These are phyloP conservation scores for Aegilops bicornis DNA, from an alignment of 176 grass and related monocot species.

Conservation along the genomic window DNA sequence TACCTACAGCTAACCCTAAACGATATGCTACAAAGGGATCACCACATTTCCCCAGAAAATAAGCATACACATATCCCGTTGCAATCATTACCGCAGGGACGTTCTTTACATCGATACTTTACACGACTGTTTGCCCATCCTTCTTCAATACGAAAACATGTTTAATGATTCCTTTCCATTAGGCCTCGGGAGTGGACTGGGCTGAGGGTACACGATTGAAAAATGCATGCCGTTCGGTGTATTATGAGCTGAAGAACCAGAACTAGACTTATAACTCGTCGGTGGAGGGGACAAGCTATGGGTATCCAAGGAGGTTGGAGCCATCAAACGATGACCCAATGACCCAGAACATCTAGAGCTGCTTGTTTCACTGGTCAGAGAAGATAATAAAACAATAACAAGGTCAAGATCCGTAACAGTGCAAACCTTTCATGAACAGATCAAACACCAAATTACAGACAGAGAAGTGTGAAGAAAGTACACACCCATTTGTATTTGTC, in stretches of 20 bases:
- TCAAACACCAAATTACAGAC: neutral
- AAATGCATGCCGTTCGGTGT: constrained; percentile 38
- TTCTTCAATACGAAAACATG: constrained; percentile 27
- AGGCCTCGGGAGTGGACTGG: constrained; percentile 46
- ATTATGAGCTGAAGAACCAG: constrained; percentile 43
- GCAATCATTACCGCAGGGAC: neutral
- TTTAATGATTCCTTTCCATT: constrained; percentile 48
- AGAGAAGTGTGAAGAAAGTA: constrained; percentile 9
- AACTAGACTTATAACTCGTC: constrained; percentile 31
- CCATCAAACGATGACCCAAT: constrained; percentile 33
- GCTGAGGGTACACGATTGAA: constrained; percentile 25
- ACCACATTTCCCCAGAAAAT: constrained; percentile 15
- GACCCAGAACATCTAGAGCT: constrained; percentile 41
- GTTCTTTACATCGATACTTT: constrained; percentile 23
- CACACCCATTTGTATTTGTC: constrained; percentile 42
- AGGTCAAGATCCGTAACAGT: neutral
- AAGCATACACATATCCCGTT: constrained; percentile 24
- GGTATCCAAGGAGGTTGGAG: constrained; percentile 44
- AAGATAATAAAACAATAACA: neutral
- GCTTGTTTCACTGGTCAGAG: constrained; percentile 43
- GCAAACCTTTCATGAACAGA: constrained; percentile 13
- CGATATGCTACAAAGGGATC: constrained; percentile 45
- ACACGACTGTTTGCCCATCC: neutral
- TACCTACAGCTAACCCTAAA: constrained; percentile 50
- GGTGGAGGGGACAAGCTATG: constrained; percentile 41